Base-by-base conservation (phyloP, 108 stramenopile species). In the Cyclotella baltica region DNA sequence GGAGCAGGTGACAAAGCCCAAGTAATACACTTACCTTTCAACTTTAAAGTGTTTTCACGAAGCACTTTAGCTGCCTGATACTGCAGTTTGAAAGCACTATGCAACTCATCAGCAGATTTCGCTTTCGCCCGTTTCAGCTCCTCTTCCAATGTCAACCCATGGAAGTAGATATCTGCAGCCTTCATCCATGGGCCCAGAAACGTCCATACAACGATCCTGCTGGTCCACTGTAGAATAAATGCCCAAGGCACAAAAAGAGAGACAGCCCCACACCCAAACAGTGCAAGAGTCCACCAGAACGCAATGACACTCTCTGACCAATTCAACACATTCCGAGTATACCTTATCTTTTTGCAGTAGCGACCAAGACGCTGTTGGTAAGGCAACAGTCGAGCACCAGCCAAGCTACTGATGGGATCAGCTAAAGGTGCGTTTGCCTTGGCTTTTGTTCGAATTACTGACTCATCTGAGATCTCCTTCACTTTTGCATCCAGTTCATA, bases 181-280 rank as follows among this genome's bases (percentile, higher is more conserved):
- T 88, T 89, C 89, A 93, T 93, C 78, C 87, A 89, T 4, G 92
- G 92, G 2, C 92, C 92, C 11, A 93, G 37, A 63, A 86, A 80
- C 3, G 79, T 77, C 90, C 90, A 95, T 0, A 88, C 88, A 25
- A 86, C 43, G 58, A 88, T 16, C 66, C 94, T 75, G 5, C 67
- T 56, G 3, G 76, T 50, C 89, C 89, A 95, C 30, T 55, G 77
- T 30, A 92, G 56, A 9, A 95, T 56, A 55, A 87, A 92, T 23
- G 72, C 47, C 90, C 88, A 90, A 10, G 94, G 94, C 19, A 92
- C 28, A 6, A 92, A 33, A 22, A 92, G 73, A 15, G 85, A 67
- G 2, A 90, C 67, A 20, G 88, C 30, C 0, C 88, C 88, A 18
- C 78, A 53, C 0, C 50, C 80, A 40, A 91, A 72, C 47, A 88